A percentile compares a stretch with the other conserved stretches of the same genome.
phyloP scores from a whole-genome alignment of 106 monocot species.

The Acorus gramineus region DNA sequence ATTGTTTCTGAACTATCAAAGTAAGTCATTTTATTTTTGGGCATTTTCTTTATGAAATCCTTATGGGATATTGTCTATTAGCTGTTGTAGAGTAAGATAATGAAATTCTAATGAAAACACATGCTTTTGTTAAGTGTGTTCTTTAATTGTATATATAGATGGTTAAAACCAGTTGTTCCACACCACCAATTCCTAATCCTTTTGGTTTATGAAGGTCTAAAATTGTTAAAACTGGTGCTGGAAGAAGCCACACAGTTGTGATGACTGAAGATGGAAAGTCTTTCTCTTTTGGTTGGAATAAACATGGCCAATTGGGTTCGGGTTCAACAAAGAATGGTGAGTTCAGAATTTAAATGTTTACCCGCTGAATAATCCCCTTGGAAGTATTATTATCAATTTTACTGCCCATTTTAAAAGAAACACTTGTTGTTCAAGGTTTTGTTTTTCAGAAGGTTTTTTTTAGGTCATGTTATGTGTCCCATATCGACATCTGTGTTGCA shows the following conservation, averaged over 20 bases:
- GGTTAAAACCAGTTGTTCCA: too few species aligned
- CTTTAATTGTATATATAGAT: too few species aligned
- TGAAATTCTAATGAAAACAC: too few species aligned
- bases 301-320: conserved; percentile 85
- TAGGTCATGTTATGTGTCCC: not conserved
- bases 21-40: conserved; percentile 26
- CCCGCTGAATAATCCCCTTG: not conserved
- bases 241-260: conserved; percentile 84
- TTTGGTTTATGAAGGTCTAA: conserved; percentile 36
- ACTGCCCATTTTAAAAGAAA: not conserved
- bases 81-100: too few species aligned
- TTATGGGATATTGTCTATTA: not conserved
- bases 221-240: conserved; percentile 61
- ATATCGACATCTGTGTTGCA: too few species aligned
- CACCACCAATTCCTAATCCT: not conserved
- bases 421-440: not conserved
- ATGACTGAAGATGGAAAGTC: conserved; percentile 89
- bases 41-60: not conserved
- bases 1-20: conserved; percentile 67
- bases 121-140: too few species aligned
- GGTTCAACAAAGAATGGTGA: conserved; percentile 73
- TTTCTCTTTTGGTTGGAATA: conserved; percentile 86
- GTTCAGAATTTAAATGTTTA: not conserved
- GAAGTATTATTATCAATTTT: not conserved
- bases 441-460: too few species aligned